Evolutionary conservation across 495 filamentous ascomycete genomes (phyloP), one percentile per base, ranked within the genome.

Genomic region (Tuber indicum): DNA sequence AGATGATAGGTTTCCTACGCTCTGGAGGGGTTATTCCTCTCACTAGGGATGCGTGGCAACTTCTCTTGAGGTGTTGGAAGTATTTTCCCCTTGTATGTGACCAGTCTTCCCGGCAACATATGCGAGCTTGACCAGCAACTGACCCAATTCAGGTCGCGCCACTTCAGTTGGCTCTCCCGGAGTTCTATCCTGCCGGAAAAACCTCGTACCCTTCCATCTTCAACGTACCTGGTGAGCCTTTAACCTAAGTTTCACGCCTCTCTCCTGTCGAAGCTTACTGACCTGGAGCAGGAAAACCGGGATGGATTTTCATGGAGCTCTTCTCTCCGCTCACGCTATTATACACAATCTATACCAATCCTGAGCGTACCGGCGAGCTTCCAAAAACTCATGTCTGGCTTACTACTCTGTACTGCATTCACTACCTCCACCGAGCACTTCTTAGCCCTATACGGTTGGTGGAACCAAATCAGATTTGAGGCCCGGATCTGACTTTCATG

Each of bases 401-500:
- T 43, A 69, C 79, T 6, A 71, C 58, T 26, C 75, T 77, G 32
- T 77, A 86, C 81, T 83, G 88, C 73, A 88, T 92, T 76, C 96
- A 99, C 85, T 99, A 99, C 85, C 75, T 89, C 82, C 94, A 99
- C 87, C 93, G 96, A 78, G 92, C 95, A 32, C 84, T 98, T 74
- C 84, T 97, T 75, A 90, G 90, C 49, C 94, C 96, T 2, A 86
- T 94, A 79, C 87, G 72, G 77, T 77, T 36, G 45, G 62, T 73
- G 72, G 43, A 47, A 32, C 1, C 32, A 72, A 52, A 23, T 3
- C 23, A 26, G 49, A 19, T 32, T 70, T 66, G 19, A 32, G 9
- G 12, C n/a, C 17, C 41, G 49, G 44, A 78, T 26, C 17, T 72
- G 16, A 76, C n/a, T 26, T 43, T 26, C 39, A 66, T 94, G 14